Base-by-base conservation (phyloP, 202 grass and related monocot species). In the Carex sylvatica region DNA sequence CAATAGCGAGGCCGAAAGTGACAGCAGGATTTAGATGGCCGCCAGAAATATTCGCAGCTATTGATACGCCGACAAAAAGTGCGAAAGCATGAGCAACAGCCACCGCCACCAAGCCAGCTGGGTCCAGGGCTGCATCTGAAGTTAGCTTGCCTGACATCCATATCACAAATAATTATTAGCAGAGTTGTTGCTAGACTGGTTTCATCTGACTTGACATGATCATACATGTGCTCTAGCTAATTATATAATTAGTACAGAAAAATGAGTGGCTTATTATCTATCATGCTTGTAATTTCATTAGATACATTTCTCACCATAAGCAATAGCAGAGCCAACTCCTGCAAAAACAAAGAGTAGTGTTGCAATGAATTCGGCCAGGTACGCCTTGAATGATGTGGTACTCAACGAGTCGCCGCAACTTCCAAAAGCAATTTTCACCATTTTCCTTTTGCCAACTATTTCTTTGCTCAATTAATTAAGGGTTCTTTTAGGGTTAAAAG, bases 21-120 rank as follows among this genome's bases (percentile, higher is more conserved):
- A 97, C 93, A 54, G 91, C 91, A n/a, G 93, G 93, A 89, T 97
- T 97, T 58, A 93, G 85, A 79, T 97, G 93, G 19, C 93, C 89
- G 23, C 93, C 91, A 80, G 93, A 97, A 70, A 91, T 74, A 84
- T 97, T 93, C 80, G 91, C 93, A 0, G 87, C 91, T 80, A 97
- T 85, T 33, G 88, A 88, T 5, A 97, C 89, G 0, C 91, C 91
- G 15, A 93, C 91, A 83, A 93, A 97, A 69, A 97, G 91, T 4
- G 85, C 91, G 7, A 97, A 91, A 8, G 85, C 93, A 22, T 91
- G 91, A 53, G 88, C 91, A 60, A 93, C 79, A 3, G 91, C 91
- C 80, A 93, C 90, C 8, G 87, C 88, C 31, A 97, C 93, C 9
- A 97, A 85, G 52, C 91, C 87, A 31, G 87, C 78, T 2, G 91